These are phyloP conservation scores for Handroanthus guayacan DNA, from an alignment of 257 asterid species.

Conservation along the genomic window DNA sequence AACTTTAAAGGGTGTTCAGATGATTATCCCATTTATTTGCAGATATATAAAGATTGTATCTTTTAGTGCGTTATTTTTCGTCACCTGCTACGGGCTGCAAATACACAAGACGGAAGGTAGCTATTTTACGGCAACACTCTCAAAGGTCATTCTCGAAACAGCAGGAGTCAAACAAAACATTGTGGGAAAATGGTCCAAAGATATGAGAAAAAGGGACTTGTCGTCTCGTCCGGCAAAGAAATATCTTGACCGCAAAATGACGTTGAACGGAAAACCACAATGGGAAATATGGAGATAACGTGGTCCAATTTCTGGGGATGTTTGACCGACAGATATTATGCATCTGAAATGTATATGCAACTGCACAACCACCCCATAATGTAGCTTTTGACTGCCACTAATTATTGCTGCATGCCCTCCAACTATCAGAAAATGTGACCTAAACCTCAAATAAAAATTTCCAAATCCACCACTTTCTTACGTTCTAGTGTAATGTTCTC, in stretches of 20 bases:
- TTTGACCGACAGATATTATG: background rate
- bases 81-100: background rate
- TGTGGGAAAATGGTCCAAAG: constrained; percentile 22
- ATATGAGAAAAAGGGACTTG: constrained; percentile 14
- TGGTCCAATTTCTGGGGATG: constrained; percentile 34
- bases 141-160: background rate
- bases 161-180: background rate
- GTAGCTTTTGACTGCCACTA: background rate
- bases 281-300: constrained; percentile 28
- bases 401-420: background rate
- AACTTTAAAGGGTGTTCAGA: too few species aligned
- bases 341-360: background rate
- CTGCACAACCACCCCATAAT: constrained; percentile 22
- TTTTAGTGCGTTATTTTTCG: too few species aligned
- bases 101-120: background rate
- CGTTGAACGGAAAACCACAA: background rate
- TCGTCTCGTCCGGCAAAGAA: constrained; percentile 23
- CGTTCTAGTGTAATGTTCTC: background rate
- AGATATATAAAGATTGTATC: too few species aligned
- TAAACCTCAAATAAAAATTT: background rate
- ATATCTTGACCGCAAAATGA: background rate
- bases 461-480: background rate
- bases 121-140: background rate
- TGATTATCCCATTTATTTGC: too few species aligned
- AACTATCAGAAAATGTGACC: background rate